Percentiles rank a stretch among this genome's conserved stretches.
Conservation (phyloP, 108 stramenopile species). For the Cyclotella baltica region DNA sequence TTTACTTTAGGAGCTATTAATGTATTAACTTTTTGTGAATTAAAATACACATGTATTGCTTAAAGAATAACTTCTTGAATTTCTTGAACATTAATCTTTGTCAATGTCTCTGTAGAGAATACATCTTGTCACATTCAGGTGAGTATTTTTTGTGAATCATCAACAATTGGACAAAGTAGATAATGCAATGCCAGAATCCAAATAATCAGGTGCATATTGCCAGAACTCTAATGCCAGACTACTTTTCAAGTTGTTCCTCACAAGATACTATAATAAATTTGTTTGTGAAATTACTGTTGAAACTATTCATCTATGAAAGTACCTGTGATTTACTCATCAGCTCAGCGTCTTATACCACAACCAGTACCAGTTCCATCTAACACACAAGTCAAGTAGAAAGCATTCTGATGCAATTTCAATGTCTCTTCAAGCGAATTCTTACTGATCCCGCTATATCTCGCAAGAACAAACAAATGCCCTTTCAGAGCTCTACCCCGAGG, state of each 20-base stretch:
- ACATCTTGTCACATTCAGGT: too few species aligned
- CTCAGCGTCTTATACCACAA: slow-evolving; percentile 61
- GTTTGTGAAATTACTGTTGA: too few species aligned
- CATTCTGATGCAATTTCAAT: slow-evolving; percentile 51
- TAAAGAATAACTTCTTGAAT: too few species aligned
- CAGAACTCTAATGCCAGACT: too few species aligned
- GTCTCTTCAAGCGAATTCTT: slow-evolving; percentile 74
- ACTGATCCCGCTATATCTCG: slow-evolving; percentile 71
- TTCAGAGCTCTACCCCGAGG: background rate
- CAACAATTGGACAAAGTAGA: too few species aligned
- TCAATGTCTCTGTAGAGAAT: too few species aligned
- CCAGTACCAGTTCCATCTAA: slow-evolving; percentile 76
- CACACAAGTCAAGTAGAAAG: slow-evolving; percentile 57
- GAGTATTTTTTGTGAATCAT: too few species aligned
- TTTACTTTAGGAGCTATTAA: background rate
- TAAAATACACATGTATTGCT: background rate
- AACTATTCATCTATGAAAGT: background rate
- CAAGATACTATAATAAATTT: too few species aligned
- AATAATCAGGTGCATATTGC: too few species aligned
- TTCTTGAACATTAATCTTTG: too few species aligned
- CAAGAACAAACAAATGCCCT: slow-evolving; percentile 68
- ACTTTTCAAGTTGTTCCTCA: too few species aligned
- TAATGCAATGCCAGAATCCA: too few species aligned
- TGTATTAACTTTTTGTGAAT: background rate
- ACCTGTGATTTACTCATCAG: background rate